Conservation (phyloP, 257 asterid species). For the Nicotiana sylvestris region DNA sequence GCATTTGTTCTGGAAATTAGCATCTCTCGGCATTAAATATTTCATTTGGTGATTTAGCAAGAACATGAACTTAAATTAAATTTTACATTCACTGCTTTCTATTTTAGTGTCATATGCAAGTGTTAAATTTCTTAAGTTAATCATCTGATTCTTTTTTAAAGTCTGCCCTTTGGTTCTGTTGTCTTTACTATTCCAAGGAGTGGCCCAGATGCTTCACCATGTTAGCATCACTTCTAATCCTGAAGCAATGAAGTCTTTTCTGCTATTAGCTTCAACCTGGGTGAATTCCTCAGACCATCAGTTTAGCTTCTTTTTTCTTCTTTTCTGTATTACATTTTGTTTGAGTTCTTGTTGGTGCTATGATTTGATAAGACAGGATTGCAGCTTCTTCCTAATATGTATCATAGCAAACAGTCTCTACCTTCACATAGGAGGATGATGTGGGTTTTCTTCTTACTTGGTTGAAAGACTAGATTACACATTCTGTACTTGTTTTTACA, state of each 20-base stretch:
- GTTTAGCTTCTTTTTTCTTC: background rate
- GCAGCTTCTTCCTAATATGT: background rate
- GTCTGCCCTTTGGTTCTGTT: conserved; percentile 7
- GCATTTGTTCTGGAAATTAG: background rate
- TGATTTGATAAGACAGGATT: background rate
- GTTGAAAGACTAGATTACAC: background rate
- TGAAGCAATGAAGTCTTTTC: background rate
- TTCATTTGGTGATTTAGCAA: background rate
- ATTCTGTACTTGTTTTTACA: background rate
- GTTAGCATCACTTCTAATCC: background rate
- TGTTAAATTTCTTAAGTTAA: background rate
- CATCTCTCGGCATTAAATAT: background rate
- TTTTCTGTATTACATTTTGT: background rate
- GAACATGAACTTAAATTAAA: background rate
- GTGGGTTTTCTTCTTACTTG: background rate
- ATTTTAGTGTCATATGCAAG: background rate
- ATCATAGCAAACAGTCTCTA: background rate
- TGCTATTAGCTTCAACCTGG: background rate
- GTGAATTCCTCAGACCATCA: background rate
- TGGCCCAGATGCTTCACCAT: background rate
- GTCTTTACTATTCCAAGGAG: background rate
- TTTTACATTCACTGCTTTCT: background rate
- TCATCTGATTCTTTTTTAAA: background rate
- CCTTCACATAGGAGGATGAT: background rate
- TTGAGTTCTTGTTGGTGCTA: background rate